Evolutionary conservation across 108 stramenopile genomes (phyloP).

Genomic region (Cylindrotheca fusiformis): DNA sequence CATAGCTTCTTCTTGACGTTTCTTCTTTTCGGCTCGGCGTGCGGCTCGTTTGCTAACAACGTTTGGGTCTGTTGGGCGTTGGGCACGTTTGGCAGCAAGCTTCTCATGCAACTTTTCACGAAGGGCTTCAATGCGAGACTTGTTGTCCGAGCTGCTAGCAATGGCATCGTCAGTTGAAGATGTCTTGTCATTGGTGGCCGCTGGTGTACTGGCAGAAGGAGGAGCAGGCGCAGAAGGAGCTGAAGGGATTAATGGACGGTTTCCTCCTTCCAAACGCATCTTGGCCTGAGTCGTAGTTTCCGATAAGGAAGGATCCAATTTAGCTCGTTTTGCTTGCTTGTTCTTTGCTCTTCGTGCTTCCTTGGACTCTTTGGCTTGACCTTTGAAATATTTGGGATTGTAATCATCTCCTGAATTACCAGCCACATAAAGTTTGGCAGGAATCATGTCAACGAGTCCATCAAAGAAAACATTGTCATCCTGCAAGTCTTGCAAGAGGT

Average conservation of each 20-base stretch:
- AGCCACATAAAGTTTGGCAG: constrained; percentile 75
- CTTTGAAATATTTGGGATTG: constrained; percentile 70
- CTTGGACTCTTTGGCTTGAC: constrained; percentile 72
- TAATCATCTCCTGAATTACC: constrained; percentile 58
- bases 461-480: constrained; percentile 83
- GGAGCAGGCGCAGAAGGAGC: neutral
- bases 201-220: neutral
- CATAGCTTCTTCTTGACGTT: constrained; percentile 67
- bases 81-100: constrained; percentile 60
- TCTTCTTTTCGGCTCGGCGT: constrained; percentile 74
- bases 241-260: constrained; percentile 19
- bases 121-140: constrained; percentile 78
- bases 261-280: constrained; percentile 47
- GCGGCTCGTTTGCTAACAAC: constrained; percentile 84
- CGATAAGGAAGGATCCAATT: constrained; percentile 64
- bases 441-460: constrained; percentile 80
- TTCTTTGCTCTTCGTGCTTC: constrained; percentile 57
- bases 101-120: constrained; percentile 81
- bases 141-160: constrained; percentile 13
- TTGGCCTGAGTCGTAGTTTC: constrained; percentile 74
- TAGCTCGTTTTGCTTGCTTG: constrained; percentile 73
- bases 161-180: neutral
- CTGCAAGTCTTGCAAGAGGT: constrained; percentile 58
- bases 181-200: constrained; percentile 9
- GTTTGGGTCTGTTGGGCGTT: constrained; percentile 44